A percentile compares a stretch with the other conserved stretches of the same genome.
Conservation (phyloP, 306 rosid genomes). For the Adenanthera pavonina region DNA sequence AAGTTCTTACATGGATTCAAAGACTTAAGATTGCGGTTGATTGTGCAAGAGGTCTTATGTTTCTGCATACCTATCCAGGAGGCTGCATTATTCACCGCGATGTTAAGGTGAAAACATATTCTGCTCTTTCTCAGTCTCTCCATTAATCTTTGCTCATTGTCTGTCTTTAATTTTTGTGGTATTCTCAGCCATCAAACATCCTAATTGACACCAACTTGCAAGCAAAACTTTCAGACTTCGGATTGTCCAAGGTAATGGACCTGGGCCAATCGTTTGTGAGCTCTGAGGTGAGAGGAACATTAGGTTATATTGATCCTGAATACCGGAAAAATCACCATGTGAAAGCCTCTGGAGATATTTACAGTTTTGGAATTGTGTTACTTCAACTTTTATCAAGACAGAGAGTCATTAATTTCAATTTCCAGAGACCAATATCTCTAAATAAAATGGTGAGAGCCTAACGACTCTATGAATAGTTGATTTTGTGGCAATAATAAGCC, state of each 20-base stretch:
- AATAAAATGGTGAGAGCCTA: constrained; percentile 54
- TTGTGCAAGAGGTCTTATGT: constrained; percentile 66
- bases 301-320: constrained; percentile 79
- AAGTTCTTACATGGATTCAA: constrained; percentile 63
- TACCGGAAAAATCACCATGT: constrained; percentile 64
- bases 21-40: constrained; percentile 65
- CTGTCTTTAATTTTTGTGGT: constrained; percentile 2
- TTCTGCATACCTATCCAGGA: constrained; percentile 63
- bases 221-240: constrained; percentile 78
- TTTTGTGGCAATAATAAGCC: too few relatives aligned
- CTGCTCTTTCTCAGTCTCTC: neutral
- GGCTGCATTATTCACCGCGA: constrained; percentile 80
- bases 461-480: too few relatives aligned
- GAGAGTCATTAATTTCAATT: constrained; percentile 56
- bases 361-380: constrained; percentile 70
- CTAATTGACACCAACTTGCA: constrained; percentile 56
- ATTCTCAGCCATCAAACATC: constrained; percentile 71
- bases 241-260: constrained; percentile 67
- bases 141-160: neutral
- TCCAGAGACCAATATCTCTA: constrained; percentile 55
- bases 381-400: constrained; percentile 68
- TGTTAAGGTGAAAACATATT: constrained; percentile 54
- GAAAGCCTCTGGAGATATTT: constrained; percentile 70
- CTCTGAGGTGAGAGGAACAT: constrained; percentile 80
- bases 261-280: constrained; percentile 62